Percentiles rank a stretch among this genome's conserved stretches.
These are phyloP conservation scores for Serendipita indica DNA, from an alignment of 768 basidiomycete species.

Conservation along the genomic window DNA sequence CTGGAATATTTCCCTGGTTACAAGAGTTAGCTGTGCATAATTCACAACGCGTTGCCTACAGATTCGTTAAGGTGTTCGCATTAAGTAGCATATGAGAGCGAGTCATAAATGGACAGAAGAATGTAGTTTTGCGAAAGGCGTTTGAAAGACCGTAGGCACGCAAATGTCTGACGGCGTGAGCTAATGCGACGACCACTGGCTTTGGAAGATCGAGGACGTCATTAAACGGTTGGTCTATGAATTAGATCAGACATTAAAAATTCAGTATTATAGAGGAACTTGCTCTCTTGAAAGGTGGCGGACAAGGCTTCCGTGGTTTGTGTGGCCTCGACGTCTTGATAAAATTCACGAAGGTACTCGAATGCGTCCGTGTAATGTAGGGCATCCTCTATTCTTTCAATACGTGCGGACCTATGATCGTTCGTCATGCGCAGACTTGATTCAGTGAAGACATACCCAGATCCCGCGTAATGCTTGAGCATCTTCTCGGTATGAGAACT, in stretches of 20 bases:
- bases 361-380: constrained; percentile 61
- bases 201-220: constrained; percentile 51
- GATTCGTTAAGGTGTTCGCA: constrained; percentile 72
- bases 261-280: not conserved
- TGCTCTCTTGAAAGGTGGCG: constrained; percentile 24
- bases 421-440: constrained; percentile 27
- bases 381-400: constrained; percentile 41
- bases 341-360: constrained; percentile 47
- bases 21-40: no score
- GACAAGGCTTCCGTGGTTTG: not conserved
- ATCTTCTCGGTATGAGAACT: constrained; percentile 63
- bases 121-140: constrained; percentile 57
- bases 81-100: constrained; percentile 75
- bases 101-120: constrained; percentile 66
- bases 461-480: constrained; percentile 43
- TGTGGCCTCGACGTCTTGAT: constrained; percentile 28
- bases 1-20: constrained; percentile 63
- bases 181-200: constrained; percentile 53
- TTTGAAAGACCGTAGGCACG: constrained; percentile 62
- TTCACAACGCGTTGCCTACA: constrained; percentile 27
- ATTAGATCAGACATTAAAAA: not conserved
- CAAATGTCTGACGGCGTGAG: constrained; percentile 56
- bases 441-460: constrained; percentile 30
- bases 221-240: constrained; percentile 46
- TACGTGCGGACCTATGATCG: constrained; percentile 32